Evolutionary conservation across 2,329 filamentous ascomycete genomes (phyloP).

Genomic region (Aspergillus pseudoglaucus): DNA sequence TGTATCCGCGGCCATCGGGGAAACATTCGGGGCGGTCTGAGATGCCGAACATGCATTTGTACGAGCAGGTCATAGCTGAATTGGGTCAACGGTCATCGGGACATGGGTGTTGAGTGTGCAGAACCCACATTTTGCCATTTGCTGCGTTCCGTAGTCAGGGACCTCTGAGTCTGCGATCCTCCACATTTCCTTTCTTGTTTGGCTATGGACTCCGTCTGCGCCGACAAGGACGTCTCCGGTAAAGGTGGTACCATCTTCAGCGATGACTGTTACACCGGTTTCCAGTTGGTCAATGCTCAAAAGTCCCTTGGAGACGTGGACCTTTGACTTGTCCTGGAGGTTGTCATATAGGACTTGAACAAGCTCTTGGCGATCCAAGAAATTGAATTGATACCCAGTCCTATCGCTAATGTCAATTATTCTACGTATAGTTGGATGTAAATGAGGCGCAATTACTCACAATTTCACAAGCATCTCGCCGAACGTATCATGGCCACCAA

Average conservation of each 20-base stretch:
- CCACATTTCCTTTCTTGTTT: constrained; percentile 29
- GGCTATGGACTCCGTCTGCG: constrained; percentile 40
- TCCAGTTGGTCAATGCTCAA: constrained; percentile 8
- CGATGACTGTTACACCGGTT: constrained; percentile 22
- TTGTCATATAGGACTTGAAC: constrained; percentile 26
- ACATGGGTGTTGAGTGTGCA: background rate
- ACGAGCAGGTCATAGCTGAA: constrained; percentile 12
- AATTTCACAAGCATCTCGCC: constrained; percentile 2
- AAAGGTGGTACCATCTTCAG: constrained; percentile 28
- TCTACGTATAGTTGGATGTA: background rate
- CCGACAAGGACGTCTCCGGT: constrained; percentile 35
- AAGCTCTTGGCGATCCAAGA: constrained; percentile 34
- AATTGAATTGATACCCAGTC: constrained; percentile 8
- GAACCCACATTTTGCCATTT: constrained; percentile 4
- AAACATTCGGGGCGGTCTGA: constrained; percentile 7
- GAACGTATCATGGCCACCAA: background rate
- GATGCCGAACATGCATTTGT: constrained; percentile 18
- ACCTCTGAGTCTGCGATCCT: constrained; percentile 11
- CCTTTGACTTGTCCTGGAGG: constrained; percentile 23
- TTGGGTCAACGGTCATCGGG: background rate
- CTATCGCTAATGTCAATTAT: background rate
- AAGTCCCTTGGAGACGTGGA: constrained; percentile 21
- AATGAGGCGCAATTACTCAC: constrained; percentile 1
- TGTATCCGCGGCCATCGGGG: constrained; percentile 2
- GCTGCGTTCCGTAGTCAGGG: constrained; percentile 5